Evolutionary conservation across 352 stramenopile genomes (phyloP).

Genomic region (Phytophthora chlamydospora): DNA sequence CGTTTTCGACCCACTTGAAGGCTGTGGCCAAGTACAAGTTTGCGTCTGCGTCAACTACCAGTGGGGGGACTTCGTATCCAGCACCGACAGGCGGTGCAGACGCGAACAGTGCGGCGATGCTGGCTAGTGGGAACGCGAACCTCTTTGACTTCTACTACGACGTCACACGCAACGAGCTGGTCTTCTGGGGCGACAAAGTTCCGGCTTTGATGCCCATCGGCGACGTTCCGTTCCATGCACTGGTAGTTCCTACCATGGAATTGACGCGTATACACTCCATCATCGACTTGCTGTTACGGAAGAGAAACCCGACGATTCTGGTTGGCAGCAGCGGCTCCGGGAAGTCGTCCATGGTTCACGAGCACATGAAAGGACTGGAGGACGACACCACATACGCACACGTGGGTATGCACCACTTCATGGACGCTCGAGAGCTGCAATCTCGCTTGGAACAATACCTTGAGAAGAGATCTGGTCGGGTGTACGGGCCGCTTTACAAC

Average conservation of each 20-base stretch:
- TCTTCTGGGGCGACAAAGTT: constrained; percentile 81
- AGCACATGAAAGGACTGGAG: constrained; percentile 74
- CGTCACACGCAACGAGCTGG: constrained; percentile 70
- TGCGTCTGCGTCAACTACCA: constrained; percentile 7
- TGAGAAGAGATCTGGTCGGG: constrained; percentile 87
- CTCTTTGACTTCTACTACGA: constrained; percentile 89
- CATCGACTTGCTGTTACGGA: constrained; percentile 59
- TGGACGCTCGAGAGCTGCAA: constrained; percentile 83
- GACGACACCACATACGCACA: constrained; percentile 61
- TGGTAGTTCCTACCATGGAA: constrained; percentile 83
- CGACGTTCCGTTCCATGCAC: constrained; percentile 61
- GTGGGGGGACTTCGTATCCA: constrained; percentile 5
- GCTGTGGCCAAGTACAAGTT: constrained; percentile 83
- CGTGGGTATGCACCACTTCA: constrained; percentile 90
- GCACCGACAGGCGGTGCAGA: constrained; percentile 7
- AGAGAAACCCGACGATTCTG: constrained; percentile 66
- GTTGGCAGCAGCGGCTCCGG: constrained; percentile 85
- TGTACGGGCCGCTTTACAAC: constrained; percentile 84
- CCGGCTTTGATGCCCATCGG: constrained; percentile 29
- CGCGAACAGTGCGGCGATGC: constrained; percentile 18
- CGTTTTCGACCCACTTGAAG: constrained; percentile 67
- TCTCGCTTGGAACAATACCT: constrained; percentile 78
- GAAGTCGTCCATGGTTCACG: constrained; percentile 81
- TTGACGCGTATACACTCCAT: constrained; percentile 72
- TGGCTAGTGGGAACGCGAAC: constrained; percentile 29